Percentiles rank a stretch among this genome's conserved stretches.
phyloP scores from a whole-genome alignment of 2,329 filamentous ascomycete species.

The Purpureocillium takamizusanense region DNA sequence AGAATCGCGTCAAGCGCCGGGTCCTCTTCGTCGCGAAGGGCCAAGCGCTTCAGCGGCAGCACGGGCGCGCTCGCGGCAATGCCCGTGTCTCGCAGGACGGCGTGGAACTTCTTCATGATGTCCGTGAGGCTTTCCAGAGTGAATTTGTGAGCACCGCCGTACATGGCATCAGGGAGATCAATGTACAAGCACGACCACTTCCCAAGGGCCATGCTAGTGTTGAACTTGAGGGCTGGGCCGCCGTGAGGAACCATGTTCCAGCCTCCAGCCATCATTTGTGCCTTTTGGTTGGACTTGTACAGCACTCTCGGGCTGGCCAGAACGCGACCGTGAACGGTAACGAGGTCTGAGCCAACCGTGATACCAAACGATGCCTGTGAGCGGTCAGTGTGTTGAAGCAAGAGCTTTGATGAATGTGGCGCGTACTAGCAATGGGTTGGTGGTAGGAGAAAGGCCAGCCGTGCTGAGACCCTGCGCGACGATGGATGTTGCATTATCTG shows the following conservation, averaged over 20 bases:
- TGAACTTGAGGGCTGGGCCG: constrained; percentile 32
- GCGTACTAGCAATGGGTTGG: constrained; percentile 31
- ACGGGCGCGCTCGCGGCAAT: constrained; percentile 5
- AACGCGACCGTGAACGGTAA: constrained; percentile 56
- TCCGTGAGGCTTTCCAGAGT: constrained; percentile 1
- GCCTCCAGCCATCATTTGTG: constrained; percentile 26
- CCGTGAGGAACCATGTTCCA: constrained; percentile 46
- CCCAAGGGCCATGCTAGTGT: constrained; percentile 25
- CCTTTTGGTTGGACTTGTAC: constrained; percentile 31
- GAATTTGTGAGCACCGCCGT: constrained; percentile 2
- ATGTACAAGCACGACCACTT: constrained; percentile 29
- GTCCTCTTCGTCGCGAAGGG: constrained; percentile 6
- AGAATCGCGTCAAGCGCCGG: constrained; percentile 5
- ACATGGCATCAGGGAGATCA: constrained; percentile 2
- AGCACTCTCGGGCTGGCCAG: constrained; percentile 41
- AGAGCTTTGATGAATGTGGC: too few relatives aligned
- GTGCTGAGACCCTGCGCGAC: constrained; percentile 35
- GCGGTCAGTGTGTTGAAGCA: not conserved
- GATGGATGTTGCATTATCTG: constrained; percentile 47
- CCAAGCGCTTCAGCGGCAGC: constrained; percentile 3
- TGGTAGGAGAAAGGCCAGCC: constrained; percentile 32
- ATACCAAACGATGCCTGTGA: constrained; percentile 42
- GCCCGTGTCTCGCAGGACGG: constrained; percentile 4
- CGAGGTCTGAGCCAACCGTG: constrained; percentile 34
- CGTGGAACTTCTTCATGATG: constrained; percentile 5